Conservation (phyloP, 805 yeast species). For the Starmerella geochares region DNA sequence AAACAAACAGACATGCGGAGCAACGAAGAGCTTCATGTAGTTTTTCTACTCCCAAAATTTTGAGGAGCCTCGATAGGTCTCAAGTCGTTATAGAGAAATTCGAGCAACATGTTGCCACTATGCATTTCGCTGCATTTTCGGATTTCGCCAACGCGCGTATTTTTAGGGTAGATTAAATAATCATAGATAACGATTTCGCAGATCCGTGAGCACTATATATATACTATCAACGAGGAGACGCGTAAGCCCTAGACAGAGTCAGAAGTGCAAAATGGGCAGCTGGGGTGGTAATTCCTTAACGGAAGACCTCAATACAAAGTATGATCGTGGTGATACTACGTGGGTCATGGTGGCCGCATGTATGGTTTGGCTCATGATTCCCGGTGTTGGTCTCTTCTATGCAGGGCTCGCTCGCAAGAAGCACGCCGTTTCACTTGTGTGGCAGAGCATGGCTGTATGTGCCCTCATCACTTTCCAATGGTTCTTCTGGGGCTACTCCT, state of each 20-base stretch:
- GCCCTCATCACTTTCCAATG: slow-evolving; percentile 83
- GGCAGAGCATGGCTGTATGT: slow-evolving; percentile 88
- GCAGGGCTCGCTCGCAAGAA: slow-evolving; percentile 91
- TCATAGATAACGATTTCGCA: background rate
- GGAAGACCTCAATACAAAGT: slow-evolving; percentile 60
- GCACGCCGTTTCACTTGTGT: slow-evolving; percentile 85
- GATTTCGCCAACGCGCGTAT: background rate
- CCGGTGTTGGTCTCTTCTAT: slow-evolving; percentile 88
- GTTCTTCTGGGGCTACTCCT: slow-evolving; percentile 97
- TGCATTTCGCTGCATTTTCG: background rate
- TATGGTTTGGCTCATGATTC: slow-evolving; percentile 91
- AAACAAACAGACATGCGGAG: too few relatives aligned
- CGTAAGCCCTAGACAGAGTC: background rate
- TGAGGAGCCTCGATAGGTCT: too few relatives aligned
- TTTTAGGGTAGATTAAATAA: background rate
- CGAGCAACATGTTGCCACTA: too few relatives aligned
- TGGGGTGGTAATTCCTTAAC: slow-evolving; percentile 76
- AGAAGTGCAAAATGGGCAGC: slow-evolving; percentile 32
- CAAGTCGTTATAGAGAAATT: too few relatives aligned
- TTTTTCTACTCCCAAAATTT: too few relatives aligned
- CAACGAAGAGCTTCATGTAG: too few relatives aligned
- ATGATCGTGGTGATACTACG: slow-evolving; percentile 57
- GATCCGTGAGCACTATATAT: background rate
- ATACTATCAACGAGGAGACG: background rate
- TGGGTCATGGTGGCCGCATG: slow-evolving; percentile 73